Evolutionary conservation across 345 rosid genomes (phyloP).

Genomic region (Kernera saxatilis): DNA sequence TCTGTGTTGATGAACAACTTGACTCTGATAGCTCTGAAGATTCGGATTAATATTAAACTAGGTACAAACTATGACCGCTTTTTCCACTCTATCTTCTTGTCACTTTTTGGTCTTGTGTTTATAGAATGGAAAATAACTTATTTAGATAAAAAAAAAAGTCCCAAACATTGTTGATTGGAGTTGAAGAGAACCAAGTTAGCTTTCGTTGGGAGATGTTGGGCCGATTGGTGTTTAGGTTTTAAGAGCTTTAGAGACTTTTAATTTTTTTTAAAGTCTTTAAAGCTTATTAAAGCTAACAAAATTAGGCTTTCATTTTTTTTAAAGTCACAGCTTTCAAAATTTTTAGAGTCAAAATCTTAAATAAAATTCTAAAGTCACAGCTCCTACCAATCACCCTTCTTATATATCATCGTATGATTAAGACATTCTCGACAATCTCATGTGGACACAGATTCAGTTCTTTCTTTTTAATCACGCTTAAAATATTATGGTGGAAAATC

Average conservation of each 20-base stretch:
- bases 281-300: no score
- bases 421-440: neutral
- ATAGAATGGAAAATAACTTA: neutral
- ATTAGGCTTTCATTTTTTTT: no score
- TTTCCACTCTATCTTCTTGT: neutral
- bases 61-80: neutral
- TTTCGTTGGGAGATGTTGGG: no score
- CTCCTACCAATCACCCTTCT: no score
- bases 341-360: no score
- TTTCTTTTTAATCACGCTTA: neutral
- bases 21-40: constrained; percentile 27
- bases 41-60: constrained; percentile 2
- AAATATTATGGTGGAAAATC: neutral
- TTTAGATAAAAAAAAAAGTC: neutral
- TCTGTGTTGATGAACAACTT: constrained; percentile 36
- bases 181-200: neutral
- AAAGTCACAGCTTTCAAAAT: no score
- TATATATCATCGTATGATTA: neutral
- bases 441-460: neutral
- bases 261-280: no score
- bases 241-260: no score
- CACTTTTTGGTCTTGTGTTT: neutral
- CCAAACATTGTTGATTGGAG: neutral
- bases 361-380: no score
- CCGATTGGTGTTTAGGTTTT: no score